Evolutionary conservation across 768 basidiomycete genomes (phyloP).

Genomic region (Kwoniella sp.): DNA sequence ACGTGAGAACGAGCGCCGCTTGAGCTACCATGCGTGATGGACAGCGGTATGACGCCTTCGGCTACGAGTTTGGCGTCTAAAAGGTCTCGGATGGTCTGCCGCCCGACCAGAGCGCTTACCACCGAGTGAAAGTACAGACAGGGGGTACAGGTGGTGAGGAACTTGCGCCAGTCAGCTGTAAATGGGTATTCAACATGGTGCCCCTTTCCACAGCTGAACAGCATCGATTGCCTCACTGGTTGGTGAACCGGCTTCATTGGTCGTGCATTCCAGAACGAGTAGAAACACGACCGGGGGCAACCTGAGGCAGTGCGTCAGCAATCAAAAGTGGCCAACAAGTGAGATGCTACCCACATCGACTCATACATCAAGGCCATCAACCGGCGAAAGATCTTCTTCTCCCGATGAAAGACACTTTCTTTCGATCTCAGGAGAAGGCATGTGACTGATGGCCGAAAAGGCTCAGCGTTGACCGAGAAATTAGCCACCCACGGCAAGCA

Average conservation of each 20-base stretch:
- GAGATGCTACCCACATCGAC: constrained; percentile 3
- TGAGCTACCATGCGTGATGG: no score
- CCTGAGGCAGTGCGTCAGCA: not conserved
- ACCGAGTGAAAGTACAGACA: constrained; percentile 9
- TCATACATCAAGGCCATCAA: constrained; percentile 9
- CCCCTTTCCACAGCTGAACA: not conserved
- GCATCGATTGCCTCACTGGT: not conserved
- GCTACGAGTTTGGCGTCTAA: not conserved
- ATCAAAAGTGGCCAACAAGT: not conserved
- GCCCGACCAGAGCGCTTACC: not conserved
- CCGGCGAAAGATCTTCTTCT: not conserved
- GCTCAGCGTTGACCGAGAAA: not conserved
- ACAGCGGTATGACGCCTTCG: not conserved
- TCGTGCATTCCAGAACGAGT: not conserved
- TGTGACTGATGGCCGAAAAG: not conserved
- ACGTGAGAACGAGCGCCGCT: not conserved
- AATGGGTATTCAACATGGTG: not conserved
- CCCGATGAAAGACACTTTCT: constrained; percentile 5
- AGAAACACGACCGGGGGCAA: constrained; percentile 5
- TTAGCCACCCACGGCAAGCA: not conserved
- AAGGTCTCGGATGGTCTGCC: constrained; percentile 7
- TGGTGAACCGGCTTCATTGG: not conserved
- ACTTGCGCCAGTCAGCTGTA: constrained; percentile 4
- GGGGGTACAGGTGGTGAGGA: not conserved
- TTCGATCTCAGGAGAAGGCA: constrained; percentile 1